These are phyloP conservation scores for Fusarium tjaetaba DNA, from an alignment of 2,329 filamentous ascomycete genomes.

Conservation along the genomic window DNA sequence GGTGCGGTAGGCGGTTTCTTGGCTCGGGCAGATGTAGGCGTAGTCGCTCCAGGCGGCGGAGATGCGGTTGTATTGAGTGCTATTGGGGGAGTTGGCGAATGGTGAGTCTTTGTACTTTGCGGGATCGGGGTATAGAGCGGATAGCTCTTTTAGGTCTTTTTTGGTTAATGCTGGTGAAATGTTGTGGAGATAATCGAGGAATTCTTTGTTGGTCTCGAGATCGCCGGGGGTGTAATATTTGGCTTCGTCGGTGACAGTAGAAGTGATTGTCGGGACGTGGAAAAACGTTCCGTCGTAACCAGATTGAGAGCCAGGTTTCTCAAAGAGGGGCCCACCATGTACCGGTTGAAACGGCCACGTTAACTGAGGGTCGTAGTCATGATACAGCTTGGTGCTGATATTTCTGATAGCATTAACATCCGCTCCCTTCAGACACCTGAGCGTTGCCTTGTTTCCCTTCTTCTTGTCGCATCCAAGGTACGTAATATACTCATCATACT, in stretches of 20 bases:
- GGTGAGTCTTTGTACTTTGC: constrained; percentile 47
- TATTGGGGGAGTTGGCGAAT: constrained; percentile 51
- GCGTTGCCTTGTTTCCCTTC: constrained; percentile 45
- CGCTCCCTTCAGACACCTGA: constrained; percentile 52
- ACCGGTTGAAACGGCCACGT: constrained; percentile 62
- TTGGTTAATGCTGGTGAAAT: constrained; percentile 45
- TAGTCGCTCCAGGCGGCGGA: constrained; percentile 57
- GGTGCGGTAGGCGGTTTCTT: constrained; percentile 55
- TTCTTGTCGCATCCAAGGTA: constrained; percentile 44
- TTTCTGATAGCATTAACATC: constrained; percentile 49
- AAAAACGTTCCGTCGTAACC: constrained; percentile 52
- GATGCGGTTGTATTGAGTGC: constrained; percentile 56
- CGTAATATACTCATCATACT: constrained; percentile 45
- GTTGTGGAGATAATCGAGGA: constrained; percentile 50
- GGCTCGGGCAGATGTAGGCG: constrained; percentile 55
- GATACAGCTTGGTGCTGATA: constrained; percentile 52
- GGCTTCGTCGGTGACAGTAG: constrained; percentile 49
- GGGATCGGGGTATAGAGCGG: constrained; percentile 50
- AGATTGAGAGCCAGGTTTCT: constrained; percentile 57
- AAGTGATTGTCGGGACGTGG: constrained; percentile 52
- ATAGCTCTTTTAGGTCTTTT: constrained; percentile 44
- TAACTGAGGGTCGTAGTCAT: constrained; percentile 50
- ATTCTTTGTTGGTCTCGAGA: constrained; percentile 50
- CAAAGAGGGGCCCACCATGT: constrained; percentile 56
- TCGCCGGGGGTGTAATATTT: constrained; percentile 47